A percentile compares a stretch with the other conserved stretches of the same genome.
Conservation (phyloP, 2,329 filamentous ascomycete species). For the Elsinoe australis region DNA sequence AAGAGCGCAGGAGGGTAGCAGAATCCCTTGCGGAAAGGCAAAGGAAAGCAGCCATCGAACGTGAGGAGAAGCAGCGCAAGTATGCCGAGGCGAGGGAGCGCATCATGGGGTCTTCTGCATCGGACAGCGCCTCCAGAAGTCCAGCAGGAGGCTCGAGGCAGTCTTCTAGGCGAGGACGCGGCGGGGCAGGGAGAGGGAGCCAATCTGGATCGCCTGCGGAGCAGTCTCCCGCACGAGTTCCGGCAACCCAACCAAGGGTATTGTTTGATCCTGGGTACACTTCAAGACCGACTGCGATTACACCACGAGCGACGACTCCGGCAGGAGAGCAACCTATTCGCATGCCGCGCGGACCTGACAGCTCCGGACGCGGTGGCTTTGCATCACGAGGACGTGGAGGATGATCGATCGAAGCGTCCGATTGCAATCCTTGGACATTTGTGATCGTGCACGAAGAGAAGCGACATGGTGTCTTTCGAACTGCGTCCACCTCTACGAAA, state of each 20-base stretch:
- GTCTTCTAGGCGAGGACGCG: constrained; percentile 27
- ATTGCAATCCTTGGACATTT: too few relatives aligned
- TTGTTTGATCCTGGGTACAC: constrained; percentile 72
- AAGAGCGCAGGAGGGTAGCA: constrained; percentile 52
- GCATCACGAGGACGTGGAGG: constrained; percentile 50
- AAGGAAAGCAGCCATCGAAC: constrained; percentile 66
- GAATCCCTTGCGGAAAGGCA: constrained; percentile 69
- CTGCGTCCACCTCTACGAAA: too few relatives aligned
- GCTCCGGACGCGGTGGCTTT: constrained; percentile 68
- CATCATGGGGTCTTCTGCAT: constrained; percentile 61
- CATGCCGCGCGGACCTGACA: constrained; percentile 69
- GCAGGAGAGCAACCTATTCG: constrained; percentile 62
- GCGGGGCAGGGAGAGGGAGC: constrained; percentile 25
- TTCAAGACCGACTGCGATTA: constrained; percentile 47
- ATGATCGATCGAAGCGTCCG: background rate
- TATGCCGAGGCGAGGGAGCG: constrained; percentile 85
- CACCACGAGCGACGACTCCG: constrained; percentile 44
- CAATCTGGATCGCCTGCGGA: constrained; percentile 31
- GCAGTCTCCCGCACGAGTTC: constrained; percentile 32
- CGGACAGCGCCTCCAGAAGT: constrained; percentile 22
- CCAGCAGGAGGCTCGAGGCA: constrained; percentile 29
- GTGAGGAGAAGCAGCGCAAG: constrained; percentile 80
- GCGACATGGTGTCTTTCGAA: too few relatives aligned
- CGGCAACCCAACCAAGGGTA: constrained; percentile 42
- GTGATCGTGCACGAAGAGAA: too few relatives aligned